Evolutionary conservation across 2,329 filamentous ascomycete genomes (phyloP).

Genomic region (Phoma sp.): DNA sequence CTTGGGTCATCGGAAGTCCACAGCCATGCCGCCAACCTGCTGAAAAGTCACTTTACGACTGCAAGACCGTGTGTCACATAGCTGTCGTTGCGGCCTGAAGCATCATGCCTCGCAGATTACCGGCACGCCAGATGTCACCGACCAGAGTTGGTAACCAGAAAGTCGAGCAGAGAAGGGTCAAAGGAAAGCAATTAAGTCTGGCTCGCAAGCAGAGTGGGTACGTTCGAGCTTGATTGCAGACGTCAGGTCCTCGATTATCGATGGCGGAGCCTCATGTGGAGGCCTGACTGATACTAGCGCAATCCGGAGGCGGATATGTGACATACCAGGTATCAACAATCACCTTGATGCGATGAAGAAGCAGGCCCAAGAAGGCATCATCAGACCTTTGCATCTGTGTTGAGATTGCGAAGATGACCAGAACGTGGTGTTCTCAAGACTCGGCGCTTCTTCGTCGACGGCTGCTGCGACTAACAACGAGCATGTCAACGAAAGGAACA

Average conservation of each 20-base stretch:
- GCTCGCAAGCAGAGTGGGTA: too few species aligned
- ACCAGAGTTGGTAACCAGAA: neutral
- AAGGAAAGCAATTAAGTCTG: too few species aligned
- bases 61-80: neutral
- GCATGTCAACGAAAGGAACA: neutral
- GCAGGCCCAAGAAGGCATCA: neutral
- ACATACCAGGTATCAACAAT: neutral
- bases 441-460: neutral
- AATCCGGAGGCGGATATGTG: neutral
- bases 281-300: neutral
- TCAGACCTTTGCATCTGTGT: neutral
- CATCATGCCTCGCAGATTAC: too few species aligned
- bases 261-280: neutral
- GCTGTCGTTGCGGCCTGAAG: neutral
- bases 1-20: too few species aligned
- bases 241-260: neutral
- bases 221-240: neutral
- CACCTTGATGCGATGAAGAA: neutral
- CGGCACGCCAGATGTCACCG: too few species aligned
- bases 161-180: neutral
- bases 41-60: neutral
- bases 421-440: neutral
- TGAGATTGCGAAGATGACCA: neutral
- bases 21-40: neutral
- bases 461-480: neutral